Conservation (phyloP, 1,139 yeast species). For the Ogataea hybrid region DNA sequence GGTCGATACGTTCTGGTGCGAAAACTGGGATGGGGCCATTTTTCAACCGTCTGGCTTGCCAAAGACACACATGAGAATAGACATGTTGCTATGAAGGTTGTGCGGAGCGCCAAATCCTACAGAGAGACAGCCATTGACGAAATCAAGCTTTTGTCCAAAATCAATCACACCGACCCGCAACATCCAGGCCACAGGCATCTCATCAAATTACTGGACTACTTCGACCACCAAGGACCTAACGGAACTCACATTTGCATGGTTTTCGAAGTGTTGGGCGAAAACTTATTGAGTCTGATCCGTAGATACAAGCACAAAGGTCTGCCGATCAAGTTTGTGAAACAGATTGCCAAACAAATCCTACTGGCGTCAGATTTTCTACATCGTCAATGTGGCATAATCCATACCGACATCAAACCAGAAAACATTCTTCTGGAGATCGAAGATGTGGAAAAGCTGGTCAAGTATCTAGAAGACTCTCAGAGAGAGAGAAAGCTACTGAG, state of each 20-base stretch:
- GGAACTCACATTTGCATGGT: conserved; percentile 89
- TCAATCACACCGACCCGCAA: conserved; percentile 46
- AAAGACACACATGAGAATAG: conserved; percentile 50
- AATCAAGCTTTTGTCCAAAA: conserved; percentile 55
- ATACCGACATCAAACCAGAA: conserved; percentile 89
- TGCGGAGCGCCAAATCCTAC: conserved; percentile 55
- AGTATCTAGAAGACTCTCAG: conserved; percentile 53
- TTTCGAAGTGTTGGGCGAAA: conserved; percentile 85
- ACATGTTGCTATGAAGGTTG: conserved; percentile 84
- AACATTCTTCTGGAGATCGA: conserved; percentile 80
- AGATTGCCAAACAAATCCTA: conserved; percentile 74
- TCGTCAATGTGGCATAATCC: conserved; percentile 84
- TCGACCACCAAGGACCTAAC: conserved; percentile 75
- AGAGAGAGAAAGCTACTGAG: conserved; percentile 33
- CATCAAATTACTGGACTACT: conserved; percentile 69
- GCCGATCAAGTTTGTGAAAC: conserved; percentile 73
- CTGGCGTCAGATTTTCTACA: conserved; percentile 80
- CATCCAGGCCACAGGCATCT: conserved; percentile 76
- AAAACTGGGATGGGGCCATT: conserved; percentile 91
- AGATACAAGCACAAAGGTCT: conserved; percentile 68
- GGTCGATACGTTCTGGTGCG: conserved; percentile 66
- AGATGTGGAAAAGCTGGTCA: conserved; percentile 69
- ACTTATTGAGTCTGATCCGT: conserved; percentile 65
- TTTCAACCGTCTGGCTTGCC: conserved; percentile 87
- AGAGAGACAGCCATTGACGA: conserved; percentile 89